These are phyloP conservation scores for Cokeromyces recurvatus DNA, from an alignment of 371 early-diverging fungal species.

Conservation along the genomic window DNA sequence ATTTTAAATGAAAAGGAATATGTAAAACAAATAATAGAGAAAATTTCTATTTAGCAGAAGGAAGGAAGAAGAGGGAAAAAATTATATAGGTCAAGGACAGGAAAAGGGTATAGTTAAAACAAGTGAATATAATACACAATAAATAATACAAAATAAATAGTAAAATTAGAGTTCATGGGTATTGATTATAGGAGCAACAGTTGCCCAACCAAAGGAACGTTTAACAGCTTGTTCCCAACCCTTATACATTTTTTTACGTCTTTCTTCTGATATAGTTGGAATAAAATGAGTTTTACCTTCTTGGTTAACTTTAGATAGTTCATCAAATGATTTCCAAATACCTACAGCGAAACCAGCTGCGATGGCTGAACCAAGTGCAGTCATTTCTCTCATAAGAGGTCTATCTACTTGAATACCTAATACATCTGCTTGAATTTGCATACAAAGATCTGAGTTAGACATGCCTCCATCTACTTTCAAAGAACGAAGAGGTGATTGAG, in stretches of 20 bases:
- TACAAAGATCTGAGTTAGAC: conserved; percentile 81
- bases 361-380: conserved; percentile 93
- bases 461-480: conserved; percentile 95
- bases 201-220: conserved; percentile 66
- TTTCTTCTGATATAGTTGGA: conserved; percentile 40
- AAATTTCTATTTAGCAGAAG: too few relatives aligned
- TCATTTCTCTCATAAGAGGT: conserved; percentile 90
- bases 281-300: conserved; percentile 41
- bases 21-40: too few relatives aligned
- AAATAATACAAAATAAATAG: too few relatives aligned
- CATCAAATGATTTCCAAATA: conserved; percentile 56
- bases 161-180: too few relatives aligned
- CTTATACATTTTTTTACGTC: conserved; percentile 57
- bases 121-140: too few relatives aligned
- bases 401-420: conserved; percentile 83
- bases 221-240: conserved; percentile 89
- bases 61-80: too few relatives aligned
- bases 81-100: too few relatives aligned
- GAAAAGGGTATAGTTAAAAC: not conserved
- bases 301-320: conserved; percentile 31
- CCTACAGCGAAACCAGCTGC: conserved; percentile 88
- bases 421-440: conserved; percentile 93
- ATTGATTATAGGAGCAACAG: conserved; percentile 6
- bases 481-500: conserved; percentile 52
- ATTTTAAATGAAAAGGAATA: too few relatives aligned